These are phyloP conservation scores for Terana coerulea DNA, from an alignment of 768 basidiomycete genomes.

Conservation along the genomic window DNA sequence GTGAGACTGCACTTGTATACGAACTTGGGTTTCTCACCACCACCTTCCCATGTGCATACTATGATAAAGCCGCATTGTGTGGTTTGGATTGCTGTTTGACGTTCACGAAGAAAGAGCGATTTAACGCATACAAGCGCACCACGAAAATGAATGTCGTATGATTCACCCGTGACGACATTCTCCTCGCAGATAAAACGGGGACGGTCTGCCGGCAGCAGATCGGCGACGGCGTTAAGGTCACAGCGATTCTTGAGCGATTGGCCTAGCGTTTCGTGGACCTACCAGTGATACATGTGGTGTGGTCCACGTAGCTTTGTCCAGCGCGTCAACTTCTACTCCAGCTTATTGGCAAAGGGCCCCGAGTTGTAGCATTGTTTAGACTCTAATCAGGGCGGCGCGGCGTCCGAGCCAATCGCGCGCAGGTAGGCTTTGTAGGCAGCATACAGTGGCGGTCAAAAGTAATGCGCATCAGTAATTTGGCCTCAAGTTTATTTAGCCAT, in stretches of 20 bases:
- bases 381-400: no score
- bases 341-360: slow-evolving; percentile 32
- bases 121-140: slow-evolving; percentile 35
- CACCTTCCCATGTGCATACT: slow-evolving; percentile 18
- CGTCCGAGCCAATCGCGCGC: no score
- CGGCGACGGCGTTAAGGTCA: slow-evolving; percentile 32
- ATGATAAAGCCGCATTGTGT: not conserved
- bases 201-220: slow-evolving; percentile 24
- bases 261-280: slow-evolving; percentile 23
- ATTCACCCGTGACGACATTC: slow-evolving; percentile 27
- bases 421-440: no score
- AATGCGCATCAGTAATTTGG: no score
- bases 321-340: slow-evolving; percentile 38
- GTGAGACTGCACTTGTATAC: not conserved
- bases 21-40: slow-evolving; percentile 24
- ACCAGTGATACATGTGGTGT: not conserved
- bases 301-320: slow-evolving; percentile 37
- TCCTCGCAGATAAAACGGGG: slow-evolving; percentile 26
- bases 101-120: slow-evolving; percentile 13
- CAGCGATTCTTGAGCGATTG: slow-evolving; percentile 29
- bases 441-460: no score
- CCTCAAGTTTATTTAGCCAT: no score
- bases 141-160: slow-evolving; percentile 29
- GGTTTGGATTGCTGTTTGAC: slow-evolving; percentile 5
- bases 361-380: no score